phyloP scores from a whole-genome alignment of 352 stramenopile genomes.

The Phytophthora pisi region DNA sequence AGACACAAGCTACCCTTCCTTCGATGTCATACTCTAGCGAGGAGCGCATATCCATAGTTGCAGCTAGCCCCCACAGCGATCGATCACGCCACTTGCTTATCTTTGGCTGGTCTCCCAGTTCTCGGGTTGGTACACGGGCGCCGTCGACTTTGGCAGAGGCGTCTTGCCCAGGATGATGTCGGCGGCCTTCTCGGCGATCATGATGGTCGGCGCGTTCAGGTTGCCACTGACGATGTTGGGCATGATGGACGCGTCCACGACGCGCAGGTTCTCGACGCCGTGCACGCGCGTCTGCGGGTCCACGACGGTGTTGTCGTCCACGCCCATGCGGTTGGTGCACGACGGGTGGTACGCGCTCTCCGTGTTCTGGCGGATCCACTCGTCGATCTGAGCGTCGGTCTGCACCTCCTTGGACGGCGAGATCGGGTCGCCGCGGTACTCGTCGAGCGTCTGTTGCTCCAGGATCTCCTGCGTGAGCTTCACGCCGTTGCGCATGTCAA shows the following conservation, averaged over 20 bases:
- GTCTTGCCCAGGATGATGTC: constrained; percentile 90
- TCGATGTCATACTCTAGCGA: background rate
- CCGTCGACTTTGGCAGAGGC: constrained; percentile 72
- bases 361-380: constrained; percentile 83
- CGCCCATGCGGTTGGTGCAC: constrained; percentile 91
- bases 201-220: constrained; percentile 93
- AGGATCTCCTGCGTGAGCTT: constrained; percentile 88
- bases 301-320: constrained; percentile 86
- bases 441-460: constrained; percentile 85
- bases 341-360: constrained; percentile 91
- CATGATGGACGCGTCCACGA: constrained; percentile 95
- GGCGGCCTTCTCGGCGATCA: constrained; percentile 93
- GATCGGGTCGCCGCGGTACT: constrained; percentile 81
- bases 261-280: constrained; percentile 85
- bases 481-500: constrained; percentile 81
- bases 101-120: constrained; percentile 80
- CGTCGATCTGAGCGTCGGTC: constrained; percentile 79
- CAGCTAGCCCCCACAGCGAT: background rate
- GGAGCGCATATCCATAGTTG: background rate
- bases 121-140: constrained; percentile 70
- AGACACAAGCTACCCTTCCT: background rate
- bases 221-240: constrained; percentile 95
- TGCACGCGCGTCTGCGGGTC: constrained; percentile 87
- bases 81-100: constrained; percentile 30
- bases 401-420: constrained; percentile 69